A percentile compares a stretch with the other conserved stretches of the same genome.
phyloP scores from a whole-genome alignment of 2,329 filamentous ascomycete species.

The Fusarium sublunatum region DNA sequence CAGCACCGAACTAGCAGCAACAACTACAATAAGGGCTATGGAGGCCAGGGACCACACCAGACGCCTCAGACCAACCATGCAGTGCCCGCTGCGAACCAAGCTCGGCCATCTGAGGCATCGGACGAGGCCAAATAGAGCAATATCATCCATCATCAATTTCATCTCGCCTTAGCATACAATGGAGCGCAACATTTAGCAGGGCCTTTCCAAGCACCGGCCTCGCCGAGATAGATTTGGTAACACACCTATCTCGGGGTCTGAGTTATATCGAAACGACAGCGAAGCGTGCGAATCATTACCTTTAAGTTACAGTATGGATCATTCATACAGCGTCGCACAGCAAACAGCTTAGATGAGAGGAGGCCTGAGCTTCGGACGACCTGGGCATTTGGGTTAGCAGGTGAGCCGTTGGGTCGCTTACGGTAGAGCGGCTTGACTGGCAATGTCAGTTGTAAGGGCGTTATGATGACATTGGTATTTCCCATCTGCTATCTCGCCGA shows the following conservation, averaged over 20 bases:
- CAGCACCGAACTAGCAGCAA: constrained; percentile 67
- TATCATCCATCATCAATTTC: constrained; percentile 20
- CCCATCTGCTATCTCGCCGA: constrained; percentile 22
- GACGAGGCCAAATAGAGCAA: constrained; percentile 59
- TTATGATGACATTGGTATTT: constrained; percentile 17
- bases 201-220: constrained; percentile 39
- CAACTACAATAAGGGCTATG: constrained; percentile 65
- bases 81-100: constrained; percentile 50
- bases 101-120: constrained; percentile 52
- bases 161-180: constrained; percentile 26
- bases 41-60: constrained; percentile 58
- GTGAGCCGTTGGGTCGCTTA: constrained; percentile 35
- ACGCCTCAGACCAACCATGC: constrained; percentile 52
- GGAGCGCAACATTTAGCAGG: constrained; percentile 42
- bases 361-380: constrained; percentile 29
- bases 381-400: constrained; percentile 34
- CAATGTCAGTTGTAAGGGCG: constrained; percentile 17
- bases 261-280: constrained; percentile 31
- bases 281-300: constrained; percentile 39
- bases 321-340: constrained; percentile 39
- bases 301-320: constrained; percentile 39
- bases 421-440: constrained; percentile 23
- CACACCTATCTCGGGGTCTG: constrained; percentile 42
- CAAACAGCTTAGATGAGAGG: constrained; percentile 38
- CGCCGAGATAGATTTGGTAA: constrained; percentile 39